Conservation (phyloP, 371 early-diverging fungal genomes). For the Capillidium rhysosporum region DNA sequence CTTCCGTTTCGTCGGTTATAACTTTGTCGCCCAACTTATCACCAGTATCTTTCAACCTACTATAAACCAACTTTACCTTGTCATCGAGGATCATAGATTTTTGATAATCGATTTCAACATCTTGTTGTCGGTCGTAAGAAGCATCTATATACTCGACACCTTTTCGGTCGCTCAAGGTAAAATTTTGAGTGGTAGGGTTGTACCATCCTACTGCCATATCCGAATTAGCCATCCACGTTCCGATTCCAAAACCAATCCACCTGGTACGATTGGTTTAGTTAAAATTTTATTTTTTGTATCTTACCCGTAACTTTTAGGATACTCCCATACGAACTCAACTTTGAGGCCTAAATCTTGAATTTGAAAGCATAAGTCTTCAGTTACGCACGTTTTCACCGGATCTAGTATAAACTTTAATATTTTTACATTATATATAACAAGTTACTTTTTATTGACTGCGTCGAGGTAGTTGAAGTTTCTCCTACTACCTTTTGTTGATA, state of each 20-base stretch:
- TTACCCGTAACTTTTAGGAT: slow-evolving; percentile 1
- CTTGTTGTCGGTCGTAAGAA: background rate
- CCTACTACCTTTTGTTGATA: too few relatives aligned
- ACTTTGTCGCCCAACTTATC: background rate
- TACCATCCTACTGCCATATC: slow-evolving; percentile 3
- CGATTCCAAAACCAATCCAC: background rate
- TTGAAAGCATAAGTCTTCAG: slow-evolving; percentile 1
- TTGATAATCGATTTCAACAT: background rate
- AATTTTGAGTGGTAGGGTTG: background rate
- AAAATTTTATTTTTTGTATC: background rate
- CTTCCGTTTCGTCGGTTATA: background rate
- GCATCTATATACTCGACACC: background rate
- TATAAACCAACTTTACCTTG: background rate
- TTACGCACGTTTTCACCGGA: background rate
- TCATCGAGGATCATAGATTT: background rate
- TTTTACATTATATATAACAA: too few relatives aligned
- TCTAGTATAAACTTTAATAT: too few relatives aligned
- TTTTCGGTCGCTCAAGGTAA: background rate
- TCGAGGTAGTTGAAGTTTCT: too few relatives aligned
- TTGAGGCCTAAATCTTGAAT: background rate
- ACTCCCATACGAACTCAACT: slow-evolving; percentile 1
- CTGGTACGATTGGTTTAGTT: background rate
- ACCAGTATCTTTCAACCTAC: slow-evolving; percentile 3
- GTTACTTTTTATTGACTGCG: too few relatives aligned
- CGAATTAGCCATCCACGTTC: background rate